These are phyloP conservation scores for Penium margaritaceum DNA, from an alignment of 139 green algal species.

Conservation along the genomic window DNA sequence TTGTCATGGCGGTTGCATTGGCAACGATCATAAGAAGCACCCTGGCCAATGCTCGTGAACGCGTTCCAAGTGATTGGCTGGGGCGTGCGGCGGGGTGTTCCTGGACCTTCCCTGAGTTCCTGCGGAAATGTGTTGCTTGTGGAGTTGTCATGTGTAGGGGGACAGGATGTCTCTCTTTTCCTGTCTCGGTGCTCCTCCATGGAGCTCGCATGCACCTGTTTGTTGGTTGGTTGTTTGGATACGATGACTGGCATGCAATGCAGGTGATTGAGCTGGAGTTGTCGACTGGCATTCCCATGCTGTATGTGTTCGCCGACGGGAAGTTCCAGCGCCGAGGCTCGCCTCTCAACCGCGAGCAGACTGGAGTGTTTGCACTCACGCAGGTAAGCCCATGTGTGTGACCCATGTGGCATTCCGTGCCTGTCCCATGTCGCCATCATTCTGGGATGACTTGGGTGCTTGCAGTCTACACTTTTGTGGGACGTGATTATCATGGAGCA, in stretches of 20 bases:
- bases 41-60: background rate
- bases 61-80: background rate
- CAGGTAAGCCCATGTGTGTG: background rate
- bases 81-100: background rate
- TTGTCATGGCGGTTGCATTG: background rate
- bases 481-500: background rate
- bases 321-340: constrained; percentile 24
- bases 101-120: background rate
- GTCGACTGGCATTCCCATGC: constrained; percentile 28
- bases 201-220: too few relatives aligned
- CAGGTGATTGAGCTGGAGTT: constrained; percentile 37
- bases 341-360: constrained; percentile 2
- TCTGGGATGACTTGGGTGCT: too few relatives aligned
- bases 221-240: background rate
- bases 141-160: too few relatives aligned
- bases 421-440: too few relatives aligned
- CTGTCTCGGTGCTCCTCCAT: too few relatives aligned
- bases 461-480: too few relatives aligned
- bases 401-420: background rate
- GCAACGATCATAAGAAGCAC: background rate
- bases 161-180: too few relatives aligned
- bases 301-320: constrained; percentile 30
- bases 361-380: background rate
- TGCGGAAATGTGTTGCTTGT: background rate
- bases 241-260: background rate